Percentiles rank a stretch among this genome's conserved stretches.
Conservation (phyloP, 164 flowering plant species). For the Magnolia kwangsiensis region DNA sequence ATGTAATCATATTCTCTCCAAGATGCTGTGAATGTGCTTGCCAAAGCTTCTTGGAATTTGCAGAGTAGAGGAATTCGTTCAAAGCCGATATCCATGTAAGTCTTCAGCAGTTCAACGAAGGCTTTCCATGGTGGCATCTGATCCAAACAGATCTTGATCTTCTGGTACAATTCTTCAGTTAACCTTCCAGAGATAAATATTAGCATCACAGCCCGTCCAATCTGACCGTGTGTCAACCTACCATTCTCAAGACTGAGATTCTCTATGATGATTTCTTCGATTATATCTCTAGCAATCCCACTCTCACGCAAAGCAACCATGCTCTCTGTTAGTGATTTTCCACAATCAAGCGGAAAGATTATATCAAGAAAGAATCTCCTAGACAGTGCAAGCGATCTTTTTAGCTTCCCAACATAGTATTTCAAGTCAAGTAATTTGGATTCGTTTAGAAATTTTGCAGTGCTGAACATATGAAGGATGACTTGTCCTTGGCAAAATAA, state of each 20-base stretch:
- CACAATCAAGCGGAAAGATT: conserved; percentile 41
- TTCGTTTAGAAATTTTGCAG: conserved; percentile 30
- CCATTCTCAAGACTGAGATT: conserved; percentile 14
- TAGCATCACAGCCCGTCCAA: conserved; percentile 43
- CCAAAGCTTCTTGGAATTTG: conserved; percentile 32
- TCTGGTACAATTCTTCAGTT: conserved; percentile 22
- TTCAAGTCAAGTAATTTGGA: conserved; percentile 14
- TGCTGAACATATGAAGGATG: conserved; percentile 27
- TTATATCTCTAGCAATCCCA: conserved; percentile 26
- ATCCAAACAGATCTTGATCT: conserved; percentile 19
- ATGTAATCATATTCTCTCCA: conserved; percentile 45
- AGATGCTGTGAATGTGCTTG: conserved; percentile 30
- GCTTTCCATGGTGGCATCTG: conserved; percentile 34
- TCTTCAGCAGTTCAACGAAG: conserved; percentile 26
- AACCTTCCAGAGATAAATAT: conserved; percentile 39
- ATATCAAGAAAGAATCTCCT: conserved; percentile 21
- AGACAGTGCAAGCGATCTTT: conserved; percentile 17
- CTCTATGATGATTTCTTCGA: conserved; percentile 28
- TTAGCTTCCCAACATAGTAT: conserved; percentile 16
- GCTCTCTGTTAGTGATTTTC: conserved; percentile 19
- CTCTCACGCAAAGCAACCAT: conserved; percentile 41
- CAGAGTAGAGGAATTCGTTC: conserved; percentile 7
- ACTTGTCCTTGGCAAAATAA: conserved; percentile 23
- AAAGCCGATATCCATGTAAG: conserved; percentile 7
- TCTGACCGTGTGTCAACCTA: conserved; percentile 39